Base-by-base conservation (phyloP, 352 stramenopile species). In the Pythium periplocum region DNA sequence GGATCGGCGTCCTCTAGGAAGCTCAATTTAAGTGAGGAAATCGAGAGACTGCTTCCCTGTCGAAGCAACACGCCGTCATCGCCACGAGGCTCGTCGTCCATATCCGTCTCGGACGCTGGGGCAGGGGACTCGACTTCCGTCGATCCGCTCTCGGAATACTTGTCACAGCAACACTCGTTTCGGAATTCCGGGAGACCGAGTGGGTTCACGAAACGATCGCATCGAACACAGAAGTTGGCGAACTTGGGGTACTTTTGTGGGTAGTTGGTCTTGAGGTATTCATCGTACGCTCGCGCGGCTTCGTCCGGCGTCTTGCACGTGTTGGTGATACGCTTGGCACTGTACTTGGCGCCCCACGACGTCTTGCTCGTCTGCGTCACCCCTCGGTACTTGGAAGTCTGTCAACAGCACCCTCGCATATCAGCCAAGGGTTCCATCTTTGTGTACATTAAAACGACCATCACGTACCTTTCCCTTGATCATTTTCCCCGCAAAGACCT, bases 271-370 rank as follows among this genome's bases (percentile, higher is more conserved):
- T 90, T 90, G 36, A 95, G 49, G 59, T 95, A 95, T 51, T 78
- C 64, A 51, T 95, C 85, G 54, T 95, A 93, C 5, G 80, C 81
- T 49, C 75, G 75, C 33, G 83, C 85, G 5, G 85, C 85, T 48
- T 95, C 83, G 53, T 95, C 80, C 0, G 81, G 73, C n/a, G 85
- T 93, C 59, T 91, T 93, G 64, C 82, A 95, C 32, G 78, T 93
- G 69, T 92, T 95, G 26, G 81, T 90, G 53, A 95, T 91, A 43
- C 83, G 78, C 66, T 95, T 93, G 50, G 84, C 80, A 42, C 75
- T 90, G 74, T 93, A 92, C 66, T 92, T 93, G 56, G 82, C 82
- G n/a, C 83, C 81, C 85, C 83, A 95, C 35, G 78, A 87, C 11
- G 78, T 92, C 64, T 93, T 92, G 56, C 79, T 95, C 32, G 83